phyloP scores from a whole-genome alignment of 805 yeast genomes.

The Candida gorgasii region DNA sequence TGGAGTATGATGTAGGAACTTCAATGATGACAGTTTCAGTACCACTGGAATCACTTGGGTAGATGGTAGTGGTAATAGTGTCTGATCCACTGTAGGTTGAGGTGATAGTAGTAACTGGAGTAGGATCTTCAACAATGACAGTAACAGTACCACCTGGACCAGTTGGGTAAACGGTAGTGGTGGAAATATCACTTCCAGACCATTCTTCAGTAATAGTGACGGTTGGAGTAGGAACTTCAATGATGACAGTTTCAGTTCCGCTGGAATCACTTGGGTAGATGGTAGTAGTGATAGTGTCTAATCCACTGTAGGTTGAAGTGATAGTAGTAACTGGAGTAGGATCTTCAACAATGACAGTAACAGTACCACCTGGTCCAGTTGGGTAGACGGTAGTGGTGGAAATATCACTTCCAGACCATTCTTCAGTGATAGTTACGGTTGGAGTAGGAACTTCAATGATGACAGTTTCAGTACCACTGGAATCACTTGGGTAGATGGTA shows the following conservation, averaged over 20 bases:
- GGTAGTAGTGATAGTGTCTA: slow-evolving; percentile 17
- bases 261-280: background rate
- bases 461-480: slow-evolving; percentile 21
- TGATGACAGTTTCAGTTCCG: slow-evolving; percentile 23
- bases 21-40: slow-evolving; percentile 24
- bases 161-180: slow-evolving; percentile 12
- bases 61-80: slow-evolving; percentile 16
- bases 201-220: slow-evolving; percentile 18
- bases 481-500: slow-evolving; percentile 12
- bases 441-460: slow-evolving; percentile 21
- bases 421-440: slow-evolving; percentile 17
- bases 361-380: slow-evolving; percentile 18
- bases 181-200: slow-evolving; percentile 15
- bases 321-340: slow-evolving; percentile 19
- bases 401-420: slow-evolving; percentile 15
- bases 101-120: slow-evolving; percentile 18
- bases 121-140: slow-evolving; percentile 18
- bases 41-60: slow-evolving; percentile 4
- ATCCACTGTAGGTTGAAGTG: slow-evolving; percentile 15
- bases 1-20: slow-evolving; percentile 18
- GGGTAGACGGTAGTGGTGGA: slow-evolving; percentile 16
- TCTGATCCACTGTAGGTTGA: slow-evolving; percentile 14
- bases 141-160: slow-evolving; percentile 21
- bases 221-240: slow-evolving; percentile 20
- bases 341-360: slow-evolving; percentile 19